Evolutionary conservation across 169 alveolate genomes (phyloP).

Genomic region (Plasmodium relictum): DNA sequence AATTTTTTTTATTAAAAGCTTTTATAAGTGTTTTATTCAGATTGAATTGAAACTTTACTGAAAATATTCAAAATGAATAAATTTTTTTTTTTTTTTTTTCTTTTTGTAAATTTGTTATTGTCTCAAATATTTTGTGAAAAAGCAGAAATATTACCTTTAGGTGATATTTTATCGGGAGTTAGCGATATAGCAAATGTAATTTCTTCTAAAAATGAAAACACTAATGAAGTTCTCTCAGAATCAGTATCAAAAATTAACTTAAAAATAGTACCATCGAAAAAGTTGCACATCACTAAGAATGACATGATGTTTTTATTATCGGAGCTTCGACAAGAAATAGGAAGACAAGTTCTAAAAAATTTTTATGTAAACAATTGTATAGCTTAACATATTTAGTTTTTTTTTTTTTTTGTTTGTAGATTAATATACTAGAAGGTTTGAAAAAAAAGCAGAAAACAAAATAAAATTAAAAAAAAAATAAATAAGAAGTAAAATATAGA

Average conservation of each 20-base stretch:
- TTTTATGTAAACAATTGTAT: background rate
- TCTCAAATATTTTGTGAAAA: slow-evolving; percentile 34
- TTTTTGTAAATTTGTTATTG: background rate
- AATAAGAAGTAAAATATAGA: background rate
- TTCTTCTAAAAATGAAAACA: slow-evolving; percentile 22
- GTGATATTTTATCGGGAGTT: slow-evolving; percentile 66
- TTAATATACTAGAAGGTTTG: slow-evolving; percentile 48
- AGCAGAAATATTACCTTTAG: slow-evolving; percentile 56
- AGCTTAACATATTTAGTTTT: background rate
- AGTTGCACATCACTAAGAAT: slow-evolving; percentile 44
- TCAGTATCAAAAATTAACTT: slow-evolving; percentile 34
- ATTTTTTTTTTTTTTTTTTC: slow-evolving; percentile 14
- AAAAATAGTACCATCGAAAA: slow-evolving; percentile 76
- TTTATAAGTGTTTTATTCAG: background rate
- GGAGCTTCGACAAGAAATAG: slow-evolving; percentile 61
- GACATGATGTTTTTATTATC: slow-evolving; percentile 64
- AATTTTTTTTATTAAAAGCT: too few species aligned
- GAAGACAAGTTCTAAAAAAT: slow-evolving; percentile 46
- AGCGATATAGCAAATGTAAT: slow-evolving; percentile 58
- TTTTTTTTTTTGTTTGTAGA: slow-evolving; percentile 12
- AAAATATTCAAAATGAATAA: slow-evolving; percentile 17
- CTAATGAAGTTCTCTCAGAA: slow-evolving; percentile 10
- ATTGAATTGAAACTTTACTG: background rate
- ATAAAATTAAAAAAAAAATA: slow-evolving; percentile 16
- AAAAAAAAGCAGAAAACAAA: background rate